Evolutionary conservation across 2,329 filamentous ascomycete genomes (phyloP), one percentile per base, ranked within the genome.

Genomic region (Colletotrichum brevisporum): DNA sequence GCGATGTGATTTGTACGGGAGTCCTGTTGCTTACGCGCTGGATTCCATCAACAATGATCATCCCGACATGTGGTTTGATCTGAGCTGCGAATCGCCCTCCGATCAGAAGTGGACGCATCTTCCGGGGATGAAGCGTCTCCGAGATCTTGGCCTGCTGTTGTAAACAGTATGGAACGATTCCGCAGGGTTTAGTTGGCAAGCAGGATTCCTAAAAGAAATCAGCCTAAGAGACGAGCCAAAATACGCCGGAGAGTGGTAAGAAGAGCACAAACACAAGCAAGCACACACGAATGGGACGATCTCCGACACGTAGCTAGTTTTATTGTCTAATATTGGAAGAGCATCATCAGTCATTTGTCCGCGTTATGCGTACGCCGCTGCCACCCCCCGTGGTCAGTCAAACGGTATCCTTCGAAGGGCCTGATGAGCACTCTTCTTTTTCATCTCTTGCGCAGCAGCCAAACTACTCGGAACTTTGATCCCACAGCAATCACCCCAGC

Each of bases 381-480:
- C 41, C 26, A 26, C 15, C 18, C 43, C 21, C 9, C 43, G 10
- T 27, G 45, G 43, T 80, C 21, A 99, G 79, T 93, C 94, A 80
- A 97, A 97, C 0, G 94, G 94, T 74, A 97, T 91, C 74, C 93
- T 88, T 72, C 94, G 88, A 74, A 97, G 78, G 16, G 84, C 82
- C 69, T 89, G 85, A 6, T 80, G 86, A 48, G 83, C 86, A 16
- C 87, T 90, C 63, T 86, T 86, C 84, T 97, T 98, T 84, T 89
- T 91, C 86, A 92, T 91, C 82, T 97, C 95, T 74, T 94, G 91
- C 15, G 94, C 94, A 1, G 96, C 97, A 31, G 95, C 97, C 66
- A 98, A 88, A 61, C 94, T 95, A 77, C 95, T 97, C 0, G 96
- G 97, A 16, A 99, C 96, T 75, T 97, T 95, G 80, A 99, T 99